These are phyloP conservation scores for Solanum ahanhuiri DNA, from an alignment of 257 asterid genomes.

Conservation along the genomic window DNA sequence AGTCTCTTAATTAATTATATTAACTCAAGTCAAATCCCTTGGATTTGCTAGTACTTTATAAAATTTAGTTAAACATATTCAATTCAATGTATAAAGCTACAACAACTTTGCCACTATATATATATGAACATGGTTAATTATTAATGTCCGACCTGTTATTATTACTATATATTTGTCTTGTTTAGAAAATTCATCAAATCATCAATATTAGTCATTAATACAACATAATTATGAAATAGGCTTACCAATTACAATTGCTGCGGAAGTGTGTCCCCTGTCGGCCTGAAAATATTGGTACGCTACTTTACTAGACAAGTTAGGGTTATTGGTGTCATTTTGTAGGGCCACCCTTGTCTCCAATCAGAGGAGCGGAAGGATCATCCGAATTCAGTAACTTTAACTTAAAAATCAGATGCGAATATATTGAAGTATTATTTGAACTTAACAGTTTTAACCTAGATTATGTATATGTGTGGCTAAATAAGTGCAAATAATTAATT, in stretches of 20 bases:
- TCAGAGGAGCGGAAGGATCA: neutral
- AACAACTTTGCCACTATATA: neutral
- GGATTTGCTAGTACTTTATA: no score
- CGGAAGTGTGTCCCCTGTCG: conserved; percentile 17
- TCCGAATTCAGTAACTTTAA: neutral
- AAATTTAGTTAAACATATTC: neutral
- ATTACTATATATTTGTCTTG: neutral
- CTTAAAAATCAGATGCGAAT: neutral
- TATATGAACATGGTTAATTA: neutral
- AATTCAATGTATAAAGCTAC: neutral
- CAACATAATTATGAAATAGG: neutral
- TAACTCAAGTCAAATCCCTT: neutral
- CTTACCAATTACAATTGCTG: conserved; percentile 24
- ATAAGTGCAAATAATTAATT: neutral
- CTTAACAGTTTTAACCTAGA: neutral
- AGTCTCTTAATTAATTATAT: neutral
- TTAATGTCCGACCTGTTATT: neutral
- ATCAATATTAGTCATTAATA: neutral
- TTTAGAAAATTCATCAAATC: neutral
- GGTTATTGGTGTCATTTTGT: conserved; percentile 1
- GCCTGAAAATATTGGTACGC: conserved; percentile 1
- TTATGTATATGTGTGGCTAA: neutral
- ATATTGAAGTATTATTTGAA: neutral
- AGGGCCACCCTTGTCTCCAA: neutral
- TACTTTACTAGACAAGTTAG: conserved; percentile 13